Evolutionary conservation across 306 rosid species (phyloP), one percentile per base, ranked within the genome.

Genomic region (Trifolium fragiferum): DNA sequence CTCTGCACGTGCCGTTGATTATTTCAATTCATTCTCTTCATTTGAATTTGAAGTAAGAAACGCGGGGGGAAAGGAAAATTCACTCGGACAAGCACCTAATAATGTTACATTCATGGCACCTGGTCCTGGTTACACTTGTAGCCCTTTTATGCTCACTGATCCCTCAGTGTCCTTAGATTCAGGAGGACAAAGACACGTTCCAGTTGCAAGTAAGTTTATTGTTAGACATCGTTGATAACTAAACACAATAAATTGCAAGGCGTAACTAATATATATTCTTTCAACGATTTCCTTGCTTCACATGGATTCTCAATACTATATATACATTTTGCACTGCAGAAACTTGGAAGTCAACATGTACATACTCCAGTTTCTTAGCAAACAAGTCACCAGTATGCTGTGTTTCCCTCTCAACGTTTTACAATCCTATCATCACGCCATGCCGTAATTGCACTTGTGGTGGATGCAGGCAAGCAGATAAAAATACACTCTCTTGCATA

Each of bases 321-420:
- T 18, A 51, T 0, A 58, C 60, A 78, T 81, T 75, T 68, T 71
- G 73, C 60, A 60, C 32, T 82, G n/a, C 84, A 87, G 93, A 90
- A 82, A 91, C 95, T 5, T 93, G 97, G 96, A 89, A 86, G 79
- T 66, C 97, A 78, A 57, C 82, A 15, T 93, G 98, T 74, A 76
- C 88, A 32, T 90, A 87, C 79, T 89, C 97, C 27, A 83, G 84
- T 14, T 90, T 89, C 84, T 8, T 93, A 68, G 93, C 90, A 16
- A 63, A 77, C 70, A 80, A 81, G 61, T 66, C 84, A 75, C 92
- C 92, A 1, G 68, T 82, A 30, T 90, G 96, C 47, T 90, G 96
- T 61, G 92, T 85, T 72, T 93, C 98, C 19, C 84, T 90, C 67
- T 93, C 98, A 54, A 63, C 98, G 68, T 90, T 93, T 77, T 93